phyloP scores from a whole-genome alignment of 2,329 filamentous ascomycete genomes.

The Shiraia sp. region DNA sequence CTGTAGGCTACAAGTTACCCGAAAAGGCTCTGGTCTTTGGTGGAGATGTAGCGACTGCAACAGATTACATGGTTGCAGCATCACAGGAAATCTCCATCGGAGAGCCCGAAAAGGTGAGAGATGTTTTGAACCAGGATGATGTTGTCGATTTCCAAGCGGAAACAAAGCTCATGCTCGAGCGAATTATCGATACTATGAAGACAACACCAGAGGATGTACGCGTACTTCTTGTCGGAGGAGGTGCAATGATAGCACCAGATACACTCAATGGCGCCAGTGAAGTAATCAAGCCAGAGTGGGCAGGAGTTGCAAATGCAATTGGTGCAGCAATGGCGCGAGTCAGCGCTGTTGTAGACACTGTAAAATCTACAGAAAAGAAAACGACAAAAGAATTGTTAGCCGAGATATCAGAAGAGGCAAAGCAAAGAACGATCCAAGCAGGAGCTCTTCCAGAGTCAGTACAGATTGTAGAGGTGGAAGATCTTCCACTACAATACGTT shows the following conservation, averaged over 20 bases:
- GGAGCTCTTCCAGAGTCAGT: constrained; percentile 40
- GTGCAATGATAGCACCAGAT: constrained; percentile 62
- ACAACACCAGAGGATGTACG: constrained; percentile 63
- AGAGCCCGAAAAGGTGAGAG: constrained; percentile 43
- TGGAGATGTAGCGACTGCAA: constrained; percentile 61
- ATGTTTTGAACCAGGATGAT: constrained; percentile 39
- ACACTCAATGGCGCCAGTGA: constrained; percentile 59
- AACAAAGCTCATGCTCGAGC: constrained; percentile 59
- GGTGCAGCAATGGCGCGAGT: constrained; percentile 66
- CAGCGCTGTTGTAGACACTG: constrained; percentile 50
- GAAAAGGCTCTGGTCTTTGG: constrained; percentile 61
- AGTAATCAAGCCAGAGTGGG: constrained; percentile 61
- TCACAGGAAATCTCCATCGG: constrained; percentile 48
- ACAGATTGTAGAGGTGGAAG: constrained; percentile 45
- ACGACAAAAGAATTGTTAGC: constrained; percentile 38
- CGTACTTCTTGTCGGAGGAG: constrained; percentile 66
- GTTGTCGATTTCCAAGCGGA: constrained; percentile 45
- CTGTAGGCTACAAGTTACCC: constrained; percentile 62
- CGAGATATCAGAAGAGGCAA: constrained; percentile 45
- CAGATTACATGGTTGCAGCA: constrained; percentile 56
- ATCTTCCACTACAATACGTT: constrained; percentile 60
- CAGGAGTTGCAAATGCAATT: constrained; percentile 66
- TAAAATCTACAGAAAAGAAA: constrained; percentile 44
- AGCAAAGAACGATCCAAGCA: constrained; percentile 44
- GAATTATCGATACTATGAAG: constrained; percentile 65